Conservation (phyloP, 805 yeast species). For the Candida dendrica region DNA sequence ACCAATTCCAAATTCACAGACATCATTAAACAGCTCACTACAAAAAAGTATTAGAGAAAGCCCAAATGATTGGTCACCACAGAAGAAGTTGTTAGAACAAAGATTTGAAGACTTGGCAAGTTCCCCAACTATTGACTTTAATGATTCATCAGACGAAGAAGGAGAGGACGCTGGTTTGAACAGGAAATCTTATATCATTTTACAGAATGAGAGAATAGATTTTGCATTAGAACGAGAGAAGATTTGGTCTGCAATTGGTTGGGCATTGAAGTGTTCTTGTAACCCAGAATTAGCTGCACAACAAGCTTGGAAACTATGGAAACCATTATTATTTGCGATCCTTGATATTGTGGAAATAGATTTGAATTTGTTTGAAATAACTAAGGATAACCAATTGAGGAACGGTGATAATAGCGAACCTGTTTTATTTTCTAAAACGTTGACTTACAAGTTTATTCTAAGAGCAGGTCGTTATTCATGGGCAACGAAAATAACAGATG, state of each 20-base stretch:
- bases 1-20: background rate
- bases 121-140: background rate
- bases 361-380: constrained; percentile 1
- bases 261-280: constrained; percentile 24
- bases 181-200: constrained; percentile 13
- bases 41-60: background rate
- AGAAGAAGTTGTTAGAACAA: constrained; percentile 11
- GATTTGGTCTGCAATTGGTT: constrained; percentile 21
- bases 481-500: constrained; percentile 8
- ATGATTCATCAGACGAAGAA: background rate
- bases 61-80: constrained; percentile 14
- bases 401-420: background rate
- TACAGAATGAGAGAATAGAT: constrained; percentile 20
- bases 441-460: constrained; percentile 6
- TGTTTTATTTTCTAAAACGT: background rate
- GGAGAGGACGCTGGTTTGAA: constrained; percentile 1
- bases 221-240: constrained; percentile 11
- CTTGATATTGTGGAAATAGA: constrained; percentile 13
- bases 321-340: constrained; percentile 10
- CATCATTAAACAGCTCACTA: background rate
- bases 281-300: constrained; percentile 5
- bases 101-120: constrained; percentile 1
- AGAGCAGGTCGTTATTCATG: constrained; percentile 8
- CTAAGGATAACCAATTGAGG: background rate
- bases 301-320: constrained; percentile 17